Conservation (phyloP, 2,329 filamentous ascomycete species). For the Biscogniauxia marginata region DNA sequence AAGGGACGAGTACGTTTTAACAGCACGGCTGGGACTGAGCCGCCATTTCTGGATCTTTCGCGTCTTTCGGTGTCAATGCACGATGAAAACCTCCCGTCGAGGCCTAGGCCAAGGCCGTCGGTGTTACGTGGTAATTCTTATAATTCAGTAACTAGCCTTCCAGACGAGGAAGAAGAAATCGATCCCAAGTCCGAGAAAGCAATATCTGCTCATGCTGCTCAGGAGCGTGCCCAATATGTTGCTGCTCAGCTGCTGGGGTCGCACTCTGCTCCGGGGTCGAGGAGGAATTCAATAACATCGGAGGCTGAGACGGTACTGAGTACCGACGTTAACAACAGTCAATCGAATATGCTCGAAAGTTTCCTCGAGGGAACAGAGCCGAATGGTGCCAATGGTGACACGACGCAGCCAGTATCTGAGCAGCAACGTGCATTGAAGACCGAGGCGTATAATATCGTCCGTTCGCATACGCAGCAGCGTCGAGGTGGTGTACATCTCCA, state of each 20-base stretch:
- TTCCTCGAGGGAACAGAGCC: not conserved
- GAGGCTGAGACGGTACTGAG: constrained; percentile 30
- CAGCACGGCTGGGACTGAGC: constrained; percentile 40
- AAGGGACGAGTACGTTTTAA: constrained; percentile 50
- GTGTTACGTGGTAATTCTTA: constrained; percentile 43
- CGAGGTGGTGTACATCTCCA: constrained; percentile 15
- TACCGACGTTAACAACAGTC: constrained; percentile 27
- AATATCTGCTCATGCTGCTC: constrained; percentile 41
- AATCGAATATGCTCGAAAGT: constrained; percentile 9
- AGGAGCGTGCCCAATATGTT: constrained; percentile 42
- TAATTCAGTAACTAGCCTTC: constrained; percentile 35
- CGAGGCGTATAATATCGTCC: constrained; percentile 43
- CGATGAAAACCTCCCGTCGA: constrained; percentile 13
- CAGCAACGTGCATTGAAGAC: constrained; percentile 31
- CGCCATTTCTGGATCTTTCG: constrained; percentile 21
- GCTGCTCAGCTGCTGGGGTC: constrained; percentile 40
- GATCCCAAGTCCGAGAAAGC: constrained; percentile 27
- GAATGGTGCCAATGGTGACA: constrained; percentile 9
- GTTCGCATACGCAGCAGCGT: constrained; percentile 37
- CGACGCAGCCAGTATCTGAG: constrained; percentile 14
- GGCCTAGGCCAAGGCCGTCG: constrained; percentile 39
- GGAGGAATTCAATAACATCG: constrained; percentile 39
- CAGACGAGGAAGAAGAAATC: constrained; percentile 27
- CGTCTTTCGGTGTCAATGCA: constrained; percentile 11
- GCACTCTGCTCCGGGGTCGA: constrained; percentile 35